Percentiles rank a stretch among this genome's conserved stretches.
phyloP scores from a whole-genome alignment of 2,329 filamentous ascomycete species.

The Aureobasidium sp. region DNA sequence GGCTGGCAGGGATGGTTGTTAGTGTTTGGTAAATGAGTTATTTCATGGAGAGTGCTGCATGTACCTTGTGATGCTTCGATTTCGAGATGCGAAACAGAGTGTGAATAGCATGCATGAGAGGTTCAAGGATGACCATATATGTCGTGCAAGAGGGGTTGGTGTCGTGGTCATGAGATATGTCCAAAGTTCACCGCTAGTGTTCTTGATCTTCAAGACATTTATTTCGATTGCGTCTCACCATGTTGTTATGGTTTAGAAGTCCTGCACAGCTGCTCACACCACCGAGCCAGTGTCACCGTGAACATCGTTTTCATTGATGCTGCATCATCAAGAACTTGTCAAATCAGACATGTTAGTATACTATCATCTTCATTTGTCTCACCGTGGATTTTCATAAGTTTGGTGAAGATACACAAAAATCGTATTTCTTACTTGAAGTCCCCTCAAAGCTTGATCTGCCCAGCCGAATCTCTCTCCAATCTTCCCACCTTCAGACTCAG shows the following conservation, averaged over 20 bases:
- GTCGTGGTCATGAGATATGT: neutral
- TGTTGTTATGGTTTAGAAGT: neutral
- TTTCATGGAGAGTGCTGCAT: neutral
- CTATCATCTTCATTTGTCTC: neutral
- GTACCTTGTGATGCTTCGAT: neutral
- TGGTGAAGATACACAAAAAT: neutral
- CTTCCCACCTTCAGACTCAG: neutral
- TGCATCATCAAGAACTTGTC: neutral
- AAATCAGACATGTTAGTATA: neutral
- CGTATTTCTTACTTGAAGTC: neutral
- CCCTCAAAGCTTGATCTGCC: neutral
- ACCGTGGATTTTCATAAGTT: neutral
- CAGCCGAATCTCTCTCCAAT: neutral
- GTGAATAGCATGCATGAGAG: neutral
- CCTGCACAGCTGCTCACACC: neutral
- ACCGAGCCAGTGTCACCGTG: neutral
- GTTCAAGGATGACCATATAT: neutral
- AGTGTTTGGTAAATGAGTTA: neutral
- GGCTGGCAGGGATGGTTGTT: neutral
- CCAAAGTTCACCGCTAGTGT: neutral
- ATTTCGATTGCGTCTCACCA: neutral
- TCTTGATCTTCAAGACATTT: neutral
- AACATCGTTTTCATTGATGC: neutral
- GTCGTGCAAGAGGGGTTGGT: neutral
- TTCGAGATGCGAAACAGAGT: neutral